Conservation (phyloP, 768 basidiomycete genomes). For the Calocera viscosa region DNA sequence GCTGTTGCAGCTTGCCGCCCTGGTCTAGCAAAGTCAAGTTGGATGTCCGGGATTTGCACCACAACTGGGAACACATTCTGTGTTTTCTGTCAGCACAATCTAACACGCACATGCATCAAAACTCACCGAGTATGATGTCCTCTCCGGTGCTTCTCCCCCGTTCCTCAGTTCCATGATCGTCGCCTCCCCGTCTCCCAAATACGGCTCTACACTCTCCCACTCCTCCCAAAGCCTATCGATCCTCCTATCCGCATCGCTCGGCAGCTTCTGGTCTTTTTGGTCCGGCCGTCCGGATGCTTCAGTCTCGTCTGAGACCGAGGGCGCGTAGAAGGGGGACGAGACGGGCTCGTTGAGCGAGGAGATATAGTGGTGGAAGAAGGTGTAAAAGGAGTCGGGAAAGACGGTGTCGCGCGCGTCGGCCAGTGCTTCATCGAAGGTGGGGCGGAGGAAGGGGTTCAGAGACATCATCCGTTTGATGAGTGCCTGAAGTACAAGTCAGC, state of each 20-base stretch:
- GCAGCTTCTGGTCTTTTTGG: constrained; percentile 28
- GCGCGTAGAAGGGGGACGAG: constrained; percentile 33
- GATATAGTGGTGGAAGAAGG: constrained; percentile 84
- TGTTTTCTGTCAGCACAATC: neutral
- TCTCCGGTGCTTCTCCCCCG: neutral
- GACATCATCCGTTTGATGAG: constrained; percentile 85
- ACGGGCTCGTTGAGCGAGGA: constrained; percentile 63
- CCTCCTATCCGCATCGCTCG: constrained; percentile 72
- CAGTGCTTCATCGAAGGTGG: constrained; percentile 68
- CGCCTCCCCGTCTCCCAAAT: constrained; percentile 45
- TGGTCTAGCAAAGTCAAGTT: constrained; percentile 1
- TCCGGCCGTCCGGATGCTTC: constrained; percentile 10
- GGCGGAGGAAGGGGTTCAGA: constrained; percentile 61
- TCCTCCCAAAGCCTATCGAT: constrained; percentile 79
- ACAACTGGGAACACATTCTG: constrained; percentile 72
- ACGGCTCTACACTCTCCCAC: constrained; percentile 69
- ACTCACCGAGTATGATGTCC: constrained; percentile 3
- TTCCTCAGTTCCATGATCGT: constrained; percentile 29
- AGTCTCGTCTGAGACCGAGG: constrained; percentile 21
- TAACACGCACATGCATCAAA: neutral
- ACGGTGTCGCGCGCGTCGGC: constrained; percentile 54
- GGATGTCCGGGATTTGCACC: constrained; percentile 53
- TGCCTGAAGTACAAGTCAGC: constrained; percentile 39
- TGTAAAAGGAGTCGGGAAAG: constrained; percentile 88
- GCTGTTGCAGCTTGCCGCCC: constrained; percentile 44